Percentiles rank a stretch among this genome's conserved stretches.
Evolutionary conservation across 345 rosid genomes (phyloP).

Genomic region (Conringia planisiliqua): DNA sequence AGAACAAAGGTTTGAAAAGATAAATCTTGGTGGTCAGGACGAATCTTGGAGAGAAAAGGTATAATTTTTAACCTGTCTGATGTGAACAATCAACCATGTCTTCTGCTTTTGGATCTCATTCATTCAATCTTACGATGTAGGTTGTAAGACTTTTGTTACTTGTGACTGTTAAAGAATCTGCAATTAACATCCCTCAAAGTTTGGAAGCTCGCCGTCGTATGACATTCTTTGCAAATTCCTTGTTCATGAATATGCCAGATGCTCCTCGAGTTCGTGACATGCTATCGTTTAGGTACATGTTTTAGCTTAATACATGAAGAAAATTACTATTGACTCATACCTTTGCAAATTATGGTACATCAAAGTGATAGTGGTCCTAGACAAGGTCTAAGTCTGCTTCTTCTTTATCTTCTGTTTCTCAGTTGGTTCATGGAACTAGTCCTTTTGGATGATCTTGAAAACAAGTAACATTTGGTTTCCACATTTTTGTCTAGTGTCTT

Average conservation of each 20-base stretch:
- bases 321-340: not conserved
- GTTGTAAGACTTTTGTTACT: slow-evolving; percentile 75
- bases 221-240: slow-evolving; percentile 95
- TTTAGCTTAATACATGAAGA: slow-evolving; percentile 11
- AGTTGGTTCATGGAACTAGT: not conserved
- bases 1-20: slow-evolving; percentile 77
- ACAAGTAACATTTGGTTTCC: slow-evolving; percentile 25
- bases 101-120: slow-evolving; percentile 18
- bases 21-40: slow-evolving; percentile 32
- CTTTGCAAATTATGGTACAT: not conserved
- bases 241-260: slow-evolving; percentile 88
- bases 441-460: not conserved
- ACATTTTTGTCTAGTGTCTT: slow-evolving; percentile 59
- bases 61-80: slow-evolving; percentile 3
- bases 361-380: not conserved
- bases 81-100: slow-evolving; percentile 1
- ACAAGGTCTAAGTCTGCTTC: not conserved
- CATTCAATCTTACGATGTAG: slow-evolving; percentile 33
- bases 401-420: slow-evolving; percentile 9
- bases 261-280: slow-evolving; percentile 90
- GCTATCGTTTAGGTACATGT: slow-evolving; percentile 80
- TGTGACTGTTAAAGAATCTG: slow-evolving; percentile 91
- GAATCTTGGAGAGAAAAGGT: slow-evolving; percentile 76
- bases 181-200: slow-evolving; percentile 86
- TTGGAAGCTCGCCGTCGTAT: slow-evolving; percentile 98